phyloP scores from a whole-genome alignment of 148 eudicot genomes.

The Cornus kousa region DNA sequence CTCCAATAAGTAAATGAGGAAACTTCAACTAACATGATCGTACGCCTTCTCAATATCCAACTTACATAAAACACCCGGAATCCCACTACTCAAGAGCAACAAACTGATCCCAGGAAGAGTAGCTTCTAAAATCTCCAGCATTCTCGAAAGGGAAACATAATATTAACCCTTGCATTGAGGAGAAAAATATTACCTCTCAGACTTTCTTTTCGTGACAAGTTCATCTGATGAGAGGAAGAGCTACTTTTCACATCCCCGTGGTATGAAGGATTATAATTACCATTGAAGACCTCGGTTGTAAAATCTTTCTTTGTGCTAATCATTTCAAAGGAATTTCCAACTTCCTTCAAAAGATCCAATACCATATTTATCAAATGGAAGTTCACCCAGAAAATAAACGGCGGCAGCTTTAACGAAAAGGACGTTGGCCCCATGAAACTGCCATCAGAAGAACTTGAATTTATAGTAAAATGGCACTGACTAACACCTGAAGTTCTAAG shows the following conservation, averaged over 20 bases:
- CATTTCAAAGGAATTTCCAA: conserved; percentile 33
- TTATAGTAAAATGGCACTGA: conserved; percentile 42
- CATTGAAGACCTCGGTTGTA: conserved; percentile 26
- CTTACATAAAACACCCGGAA: too few species aligned
- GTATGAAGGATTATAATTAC: conserved; percentile 22
- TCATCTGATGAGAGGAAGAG: conserved; percentile 15
- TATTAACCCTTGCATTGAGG: conserved; percentile 67
- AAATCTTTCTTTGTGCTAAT: conserved; percentile 15
- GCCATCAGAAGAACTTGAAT: conserved; percentile 36
- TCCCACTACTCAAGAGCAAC: conserved; percentile 77
- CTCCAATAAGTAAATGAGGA: too few species aligned
- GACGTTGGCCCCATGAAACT: conserved; percentile 38
- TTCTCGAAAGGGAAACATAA: conserved; percentile 59
- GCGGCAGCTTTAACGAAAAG: conserved; percentile 72
- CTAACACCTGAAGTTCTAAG: conserved; percentile 59
- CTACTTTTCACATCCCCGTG: conserved; percentile 24
- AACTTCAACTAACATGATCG: too few species aligned
- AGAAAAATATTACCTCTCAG: conserved; percentile 55
- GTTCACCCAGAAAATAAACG: conserved; percentile 66
- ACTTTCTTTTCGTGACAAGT: conserved; percentile 25
- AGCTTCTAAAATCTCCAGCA: conserved; percentile 36
- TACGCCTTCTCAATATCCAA: too few species aligned
- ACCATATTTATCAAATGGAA: conserved; percentile 38
- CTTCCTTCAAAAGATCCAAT: conserved; percentile 38
- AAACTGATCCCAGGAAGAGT: conserved; percentile 68